Evolutionary conservation across 805 yeast genomes (phyloP).

Genomic region (Nakazawaea ambrosiae): DNA sequence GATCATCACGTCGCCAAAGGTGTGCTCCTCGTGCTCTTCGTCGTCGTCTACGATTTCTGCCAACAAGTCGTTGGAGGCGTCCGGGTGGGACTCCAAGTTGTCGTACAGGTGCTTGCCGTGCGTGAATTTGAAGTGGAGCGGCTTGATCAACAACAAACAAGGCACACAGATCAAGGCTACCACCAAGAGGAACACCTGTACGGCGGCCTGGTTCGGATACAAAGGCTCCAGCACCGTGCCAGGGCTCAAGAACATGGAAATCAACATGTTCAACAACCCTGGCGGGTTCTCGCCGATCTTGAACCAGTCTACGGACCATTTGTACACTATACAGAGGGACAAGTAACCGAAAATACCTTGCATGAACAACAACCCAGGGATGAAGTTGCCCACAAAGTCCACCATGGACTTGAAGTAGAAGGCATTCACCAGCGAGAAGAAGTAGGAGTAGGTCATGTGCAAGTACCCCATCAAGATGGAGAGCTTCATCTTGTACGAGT

Average conservation of each 20-base stretch:
- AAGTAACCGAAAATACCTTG: conserved; percentile 71
- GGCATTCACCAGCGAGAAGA: conserved; percentile 61
- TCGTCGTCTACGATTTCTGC: conserved; percentile 20
- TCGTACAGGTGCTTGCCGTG: conserved; percentile 22
- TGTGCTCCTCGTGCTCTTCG: conserved; percentile 34
- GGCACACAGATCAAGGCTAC: conserved; percentile 67
- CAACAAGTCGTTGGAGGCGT: conserved; percentile 13
- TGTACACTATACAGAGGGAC: conserved; percentile 58
- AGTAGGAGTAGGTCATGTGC: conserved; percentile 67
- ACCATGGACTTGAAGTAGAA: conserved; percentile 49
- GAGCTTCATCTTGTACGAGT: conserved; percentile 72
- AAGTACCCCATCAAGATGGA: conserved; percentile 70
- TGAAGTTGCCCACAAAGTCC: conserved; percentile 65
- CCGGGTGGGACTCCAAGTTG: conserved; percentile 12
- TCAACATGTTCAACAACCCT: conserved; percentile 66
- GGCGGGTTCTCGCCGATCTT: conserved; percentile 60
- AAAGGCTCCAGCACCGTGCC: conserved; percentile 61
- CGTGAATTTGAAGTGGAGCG: conserved; percentile 38
- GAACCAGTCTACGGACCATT: conserved; percentile 71
- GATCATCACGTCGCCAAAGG: conserved; percentile 64
- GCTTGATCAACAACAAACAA: conserved; percentile 63
- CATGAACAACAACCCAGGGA: conserved; percentile 71
- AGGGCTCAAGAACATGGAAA: conserved; percentile 69
- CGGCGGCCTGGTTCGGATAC: conserved; percentile 56
- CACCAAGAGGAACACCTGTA: conserved; percentile 50